Conservation (phyloP, 352 stramenopile species). For the Pythium volutum region DNA sequence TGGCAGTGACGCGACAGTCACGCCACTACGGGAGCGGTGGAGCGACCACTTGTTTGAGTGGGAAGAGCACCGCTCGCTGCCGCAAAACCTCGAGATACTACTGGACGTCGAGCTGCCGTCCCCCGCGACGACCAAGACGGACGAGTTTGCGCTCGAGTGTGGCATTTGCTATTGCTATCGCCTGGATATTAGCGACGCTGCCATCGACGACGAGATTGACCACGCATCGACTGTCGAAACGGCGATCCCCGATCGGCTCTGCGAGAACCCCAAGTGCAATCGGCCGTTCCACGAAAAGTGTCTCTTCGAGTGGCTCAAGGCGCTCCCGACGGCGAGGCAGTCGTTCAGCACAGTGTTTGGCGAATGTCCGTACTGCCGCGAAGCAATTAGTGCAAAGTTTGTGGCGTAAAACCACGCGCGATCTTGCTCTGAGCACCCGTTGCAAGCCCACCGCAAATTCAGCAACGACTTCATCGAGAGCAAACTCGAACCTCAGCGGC, state of each 20-base stretch:
- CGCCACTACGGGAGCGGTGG: constrained; percentile 54
- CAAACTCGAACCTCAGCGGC: too few relatives aligned
- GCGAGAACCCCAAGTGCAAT: constrained; percentile 82
- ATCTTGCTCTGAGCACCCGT: background rate
- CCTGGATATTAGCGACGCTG: constrained; percentile 35
- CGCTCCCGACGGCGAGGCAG: constrained; percentile 81
- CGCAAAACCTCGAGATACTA: constrained; percentile 67
- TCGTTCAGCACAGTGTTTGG: constrained; percentile 91
- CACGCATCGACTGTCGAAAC: constrained; percentile 12
- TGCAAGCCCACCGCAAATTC: too few relatives aligned
- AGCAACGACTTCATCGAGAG: background rate
- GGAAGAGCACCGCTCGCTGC: constrained; percentile 45
- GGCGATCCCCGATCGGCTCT: constrained; percentile 78
- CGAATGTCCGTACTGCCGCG: constrained; percentile 88
- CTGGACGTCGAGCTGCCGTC: constrained; percentile 63
- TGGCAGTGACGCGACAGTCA: constrained; percentile 58
- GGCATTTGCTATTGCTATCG: constrained; percentile 90
- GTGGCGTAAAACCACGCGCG: constrained; percentile 20
- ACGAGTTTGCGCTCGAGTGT: constrained; percentile 83
- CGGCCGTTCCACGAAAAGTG: constrained; percentile 87
- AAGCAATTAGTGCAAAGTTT: constrained; percentile 82
- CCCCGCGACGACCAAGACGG: constrained; percentile 36
- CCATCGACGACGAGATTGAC: background rate
- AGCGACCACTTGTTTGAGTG: constrained; percentile 51
- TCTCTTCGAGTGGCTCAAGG: constrained; percentile 88